Evolutionary conservation across 108 stramenopile species (phyloP), one percentile per base, ranked within the genome.

Genomic region (Mayamaea pseudoterrestris): DNA sequence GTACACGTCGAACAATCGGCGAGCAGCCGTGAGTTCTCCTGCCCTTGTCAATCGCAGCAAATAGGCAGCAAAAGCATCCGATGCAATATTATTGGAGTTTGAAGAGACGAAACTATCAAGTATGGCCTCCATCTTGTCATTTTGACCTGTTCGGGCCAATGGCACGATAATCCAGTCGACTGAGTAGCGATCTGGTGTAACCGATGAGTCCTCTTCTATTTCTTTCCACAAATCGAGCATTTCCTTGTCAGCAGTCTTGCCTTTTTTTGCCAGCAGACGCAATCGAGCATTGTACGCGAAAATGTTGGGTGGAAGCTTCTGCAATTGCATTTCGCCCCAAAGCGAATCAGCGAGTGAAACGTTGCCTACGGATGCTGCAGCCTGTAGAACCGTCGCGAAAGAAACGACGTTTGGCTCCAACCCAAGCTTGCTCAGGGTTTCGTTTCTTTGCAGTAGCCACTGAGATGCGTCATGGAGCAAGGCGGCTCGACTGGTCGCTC

Each of bases 281-380:
- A 85, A 47, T 13, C 61, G 71, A 7, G 85, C 61, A 68, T 88
- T 88, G 71, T 80, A 83, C 0, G 78, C 61, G 30, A 65, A 46
- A 31, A 64, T 56, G 40, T 82, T 65, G 24, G 53, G 55, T 43
- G 63, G 37, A 30, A 77, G 12, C 27, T 35, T 4, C 12, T 46
- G 0, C n/a, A 55, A 49, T 27, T 60, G 35, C 12, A 57, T 36
- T 58, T 78, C 58, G 11, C 52, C 40, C 65, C 72, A 68, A n/a
- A 73, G 35, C 1, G 51, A 24, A 41, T 69, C 50, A 6, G 68
- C 65, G 36, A 73, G 27, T 11, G 66, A 53, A 18, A 18, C 27
- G 52, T 78, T 75, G 58, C 44, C 64, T 34, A 60, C 49, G 47
- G 40, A 66, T 8, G 71, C 78, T 20, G 78, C 78, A 29, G 65